These are phyloP conservation scores for Glycyrrhiza uralensis DNA, from an alignment of 306 rosid genomes.

Conservation along the genomic window DNA sequence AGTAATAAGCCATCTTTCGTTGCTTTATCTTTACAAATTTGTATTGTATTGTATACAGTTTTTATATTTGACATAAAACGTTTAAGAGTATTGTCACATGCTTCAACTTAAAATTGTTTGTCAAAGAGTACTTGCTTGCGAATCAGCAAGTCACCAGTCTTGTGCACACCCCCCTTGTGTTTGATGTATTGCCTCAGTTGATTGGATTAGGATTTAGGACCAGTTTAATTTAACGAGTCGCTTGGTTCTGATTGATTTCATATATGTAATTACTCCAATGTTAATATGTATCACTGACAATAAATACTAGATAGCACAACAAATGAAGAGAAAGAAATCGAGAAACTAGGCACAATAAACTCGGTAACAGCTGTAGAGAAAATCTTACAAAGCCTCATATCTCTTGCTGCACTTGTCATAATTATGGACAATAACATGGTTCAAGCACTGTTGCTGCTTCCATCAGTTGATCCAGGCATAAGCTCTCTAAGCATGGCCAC, in stretches of 20 bases:
- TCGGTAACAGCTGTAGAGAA: slow-evolving; percentile 34
- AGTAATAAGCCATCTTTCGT: too few relatives aligned
- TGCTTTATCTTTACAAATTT: too few relatives aligned
- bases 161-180: neutral
- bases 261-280: slow-evolving; percentile 2
- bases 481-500: slow-evolving; percentile 84
- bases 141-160: neutral
- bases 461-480: slow-evolving; percentile 66
- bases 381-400: slow-evolving; percentile 44
- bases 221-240: neutral
- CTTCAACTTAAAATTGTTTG: neutral
- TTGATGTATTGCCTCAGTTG: slow-evolving; percentile 9
- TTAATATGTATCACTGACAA: slow-evolving; percentile 7
- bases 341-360: slow-evolving; percentile 38
- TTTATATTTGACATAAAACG: neutral
- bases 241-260: slow-evolving; percentile 20
- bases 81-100: neutral
- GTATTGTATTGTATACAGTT: too few relatives aligned
- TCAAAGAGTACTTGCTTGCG: too few relatives aligned
- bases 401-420: slow-evolving; percentile 44
- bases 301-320: slow-evolving; percentile 13
- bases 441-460: slow-evolving; percentile 75
- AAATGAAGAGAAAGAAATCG: slow-evolving; percentile 20
- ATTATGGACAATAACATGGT: slow-evolving; percentile 25
- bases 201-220: neutral